Evolutionary conservation across 1,139 yeast genomes (phyloP), one percentile per base, ranked within the genome.

Genomic region (Scheffersomyces cryptocercus): DNA sequence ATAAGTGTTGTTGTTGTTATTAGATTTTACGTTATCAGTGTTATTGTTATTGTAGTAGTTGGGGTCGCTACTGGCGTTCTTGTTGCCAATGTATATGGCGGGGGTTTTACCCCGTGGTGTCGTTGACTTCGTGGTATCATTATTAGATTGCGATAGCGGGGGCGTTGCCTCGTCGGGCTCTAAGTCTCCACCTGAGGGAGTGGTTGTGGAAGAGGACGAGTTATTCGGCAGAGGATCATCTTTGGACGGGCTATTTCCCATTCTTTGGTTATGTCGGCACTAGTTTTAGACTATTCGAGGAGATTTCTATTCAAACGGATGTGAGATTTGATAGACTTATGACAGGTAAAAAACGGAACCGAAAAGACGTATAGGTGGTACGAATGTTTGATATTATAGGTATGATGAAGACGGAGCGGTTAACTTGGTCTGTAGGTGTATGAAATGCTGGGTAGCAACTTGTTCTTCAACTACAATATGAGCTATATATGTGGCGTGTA

Each of bases 211-310:
- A 37, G 56, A 46, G 46, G 53, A 50, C 45, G 55, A 55, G 59
- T 54, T 59, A 56, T 62, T 72, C 77, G 79, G 75, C 64, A 75
- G 75, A 61, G 79, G 73, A 54, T 72, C 79, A 67, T 74, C 67
- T 63, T 75, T 73, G 43, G 82, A 76, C 65, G 83, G 83, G 75
- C 80, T 77, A 64, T 77, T 79, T 68, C 84, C 84, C 84, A 79
- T 79, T 54, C 43, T 53, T 36, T 38, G 40, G 14, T 33, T 36
- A 16, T 28, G 33, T 29, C 7, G 26, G 26, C 26, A 20, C 26
- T 20, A 20, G 26, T 20, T 20, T 20, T 20, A 20, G 26, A 20
- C 26, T 20, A 20, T 20, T 20, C 9, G 26, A 20, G 26, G 26
- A 20, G 26, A 6, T 20, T 20, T 20, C 26, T 20, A 20, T 20